Percentiles rank a stretch among this genome's conserved stretches.
These are phyloP conservation scores for Acacia acuminata DNA, from an alignment of 306 rosid species.

Conservation along the genomic window DNA sequence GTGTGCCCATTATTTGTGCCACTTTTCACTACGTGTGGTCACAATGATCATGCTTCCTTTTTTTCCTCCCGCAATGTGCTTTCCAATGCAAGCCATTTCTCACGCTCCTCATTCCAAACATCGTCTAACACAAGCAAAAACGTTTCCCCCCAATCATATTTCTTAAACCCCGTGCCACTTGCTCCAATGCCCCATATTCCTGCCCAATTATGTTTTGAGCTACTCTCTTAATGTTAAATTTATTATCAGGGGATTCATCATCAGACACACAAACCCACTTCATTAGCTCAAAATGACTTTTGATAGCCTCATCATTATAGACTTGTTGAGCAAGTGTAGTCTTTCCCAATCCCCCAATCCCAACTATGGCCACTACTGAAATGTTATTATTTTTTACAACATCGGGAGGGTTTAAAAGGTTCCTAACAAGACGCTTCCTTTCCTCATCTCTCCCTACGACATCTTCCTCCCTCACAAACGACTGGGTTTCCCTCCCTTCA, in stretches of 20 bases:
- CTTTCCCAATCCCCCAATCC: conserved; percentile 28
- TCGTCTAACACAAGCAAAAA: conserved; percentile 31
- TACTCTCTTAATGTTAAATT: neutral
- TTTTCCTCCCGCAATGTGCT: neutral
- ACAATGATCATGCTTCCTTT: conserved; percentile 18
- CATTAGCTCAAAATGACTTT: no score
- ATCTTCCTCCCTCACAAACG: neutral
- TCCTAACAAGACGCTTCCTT: neutral
- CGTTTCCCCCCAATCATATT: neutral
- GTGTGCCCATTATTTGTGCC: neutral
- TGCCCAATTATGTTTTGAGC: neutral
- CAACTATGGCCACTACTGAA: neutral
- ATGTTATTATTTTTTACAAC: neutral
- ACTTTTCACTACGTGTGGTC: neutral
- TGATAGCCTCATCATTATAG: no score
- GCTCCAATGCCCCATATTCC: no score
- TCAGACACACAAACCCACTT: no score
- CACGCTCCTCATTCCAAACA: neutral
- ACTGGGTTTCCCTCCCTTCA: neutral
- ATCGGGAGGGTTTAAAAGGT: neutral
- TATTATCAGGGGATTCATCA: no score
- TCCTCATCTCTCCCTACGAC: neutral
- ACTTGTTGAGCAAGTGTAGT: conserved; percentile 32
- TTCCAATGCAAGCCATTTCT: neutral
- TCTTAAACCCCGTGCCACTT: no score